phyloP scores from a whole-genome alignment of 192 early-diverging fungal genomes.

The Coemansia sp. region DNA sequence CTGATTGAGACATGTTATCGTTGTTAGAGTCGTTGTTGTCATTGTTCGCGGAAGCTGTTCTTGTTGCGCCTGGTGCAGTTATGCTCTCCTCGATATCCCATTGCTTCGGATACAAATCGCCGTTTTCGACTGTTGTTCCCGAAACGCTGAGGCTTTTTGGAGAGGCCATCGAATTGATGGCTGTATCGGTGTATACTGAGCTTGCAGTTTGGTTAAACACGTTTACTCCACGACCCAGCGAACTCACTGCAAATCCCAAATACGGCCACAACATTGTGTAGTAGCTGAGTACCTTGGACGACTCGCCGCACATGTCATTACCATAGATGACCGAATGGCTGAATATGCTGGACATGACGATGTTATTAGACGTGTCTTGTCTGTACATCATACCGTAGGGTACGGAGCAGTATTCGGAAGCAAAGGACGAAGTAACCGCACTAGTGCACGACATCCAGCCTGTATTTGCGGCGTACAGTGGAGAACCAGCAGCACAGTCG shows the following conservation, averaged over 20 bases:
- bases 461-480: neutral
- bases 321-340: slow-evolving; percentile 18
- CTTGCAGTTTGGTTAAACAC: neutral
- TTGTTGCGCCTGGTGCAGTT: neutral
- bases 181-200: neutral
- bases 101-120: slow-evolving; percentile 5
- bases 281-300: slow-evolving; percentile 14
- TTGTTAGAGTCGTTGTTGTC: neutral
- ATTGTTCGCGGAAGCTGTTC: neutral
- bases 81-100: neutral
- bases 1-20: neutral
- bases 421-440: neutral
- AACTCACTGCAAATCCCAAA: slow-evolving; percentile 7
- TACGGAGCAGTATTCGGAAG: slow-evolving; percentile 8
- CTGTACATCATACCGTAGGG: slow-evolving; percentile 22
- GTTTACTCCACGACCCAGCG: neutral
- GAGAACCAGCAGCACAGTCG: neutral
- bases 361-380: neutral
- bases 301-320: slow-evolving; percentile 10
- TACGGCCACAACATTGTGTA: slow-evolving; percentile 25
- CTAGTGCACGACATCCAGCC: neutral
- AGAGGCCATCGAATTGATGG: neutral
- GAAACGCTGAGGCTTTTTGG: neutral
- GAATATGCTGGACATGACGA: slow-evolving; percentile 12
- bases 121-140: neutral